These are phyloP conservation scores for Cutaneotrichosporon sp. DNA, from an alignment of 1,284 basidiomycete species.

Conservation along the genomic window DNA sequence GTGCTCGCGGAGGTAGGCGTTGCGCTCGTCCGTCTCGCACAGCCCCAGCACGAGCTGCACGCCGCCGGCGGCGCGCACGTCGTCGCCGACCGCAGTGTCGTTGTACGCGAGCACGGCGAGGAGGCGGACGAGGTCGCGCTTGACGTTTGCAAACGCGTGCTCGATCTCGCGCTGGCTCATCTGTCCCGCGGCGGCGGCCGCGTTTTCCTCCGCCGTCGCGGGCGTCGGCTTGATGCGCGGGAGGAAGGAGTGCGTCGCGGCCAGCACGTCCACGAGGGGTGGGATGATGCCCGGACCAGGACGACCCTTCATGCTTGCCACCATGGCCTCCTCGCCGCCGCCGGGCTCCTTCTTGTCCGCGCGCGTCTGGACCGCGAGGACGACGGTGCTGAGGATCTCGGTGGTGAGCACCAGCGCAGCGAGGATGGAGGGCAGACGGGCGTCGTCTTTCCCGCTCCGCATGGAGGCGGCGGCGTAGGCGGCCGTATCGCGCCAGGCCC, in stretches of 20 bases:
- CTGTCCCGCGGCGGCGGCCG: neutral
- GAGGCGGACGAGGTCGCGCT: conserved; percentile 69
- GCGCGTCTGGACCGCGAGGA: conserved; percentile 54
- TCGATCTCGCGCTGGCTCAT: conserved; percentile 43
- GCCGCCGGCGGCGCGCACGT: conserved; percentile 67
- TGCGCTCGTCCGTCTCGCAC: conserved; percentile 84
- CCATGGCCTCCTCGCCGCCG: conserved; percentile 32
- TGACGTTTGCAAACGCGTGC: conserved; percentile 67
- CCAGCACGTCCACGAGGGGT: conserved; percentile 66
- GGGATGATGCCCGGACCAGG: conserved; percentile 58
- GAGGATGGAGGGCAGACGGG: conserved; percentile 61
- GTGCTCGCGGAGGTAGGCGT: conserved; percentile 87
- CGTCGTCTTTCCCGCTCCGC: conserved; percentile 39
- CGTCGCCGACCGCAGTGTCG: conserved; percentile 67
- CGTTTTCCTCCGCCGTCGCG: conserved; percentile 27
- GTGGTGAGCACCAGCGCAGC: conserved; percentile 74
- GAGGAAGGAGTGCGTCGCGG: conserved; percentile 68
- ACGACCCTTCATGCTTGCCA: conserved; percentile 30
- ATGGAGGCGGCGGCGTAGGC: conserved; percentile 34
- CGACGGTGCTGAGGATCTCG: conserved; percentile 56
- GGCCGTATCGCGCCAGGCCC: conserved; percentile 25
- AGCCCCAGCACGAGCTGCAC: conserved; percentile 77
- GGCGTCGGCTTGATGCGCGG: conserved; percentile 64
- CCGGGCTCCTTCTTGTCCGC: neutral
- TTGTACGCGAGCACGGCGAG: conserved; percentile 71